A percentile compares a stretch with the other conserved stretches of the same genome.
These are phyloP conservation scores for Aspergillus diversus DNA, from an alignment of 495 filamentous ascomycete genomes.

Conservation along the genomic window DNA sequence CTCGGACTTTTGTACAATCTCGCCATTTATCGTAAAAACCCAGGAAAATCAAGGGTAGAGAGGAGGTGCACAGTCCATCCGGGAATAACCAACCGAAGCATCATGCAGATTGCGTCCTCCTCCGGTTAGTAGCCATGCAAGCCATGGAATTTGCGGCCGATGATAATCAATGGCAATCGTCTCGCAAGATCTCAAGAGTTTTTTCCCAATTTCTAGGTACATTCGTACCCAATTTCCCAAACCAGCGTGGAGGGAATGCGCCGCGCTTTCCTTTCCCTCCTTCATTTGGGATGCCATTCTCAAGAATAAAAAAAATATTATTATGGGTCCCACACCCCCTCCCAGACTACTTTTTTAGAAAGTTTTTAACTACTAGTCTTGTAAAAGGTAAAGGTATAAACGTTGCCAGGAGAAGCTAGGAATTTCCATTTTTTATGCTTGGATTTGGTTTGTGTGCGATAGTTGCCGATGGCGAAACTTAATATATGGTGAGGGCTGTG, in stretches of 20 bases:
- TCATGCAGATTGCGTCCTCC: neutral
- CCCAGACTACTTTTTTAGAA: too few species aligned
- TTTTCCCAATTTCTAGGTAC: neutral
- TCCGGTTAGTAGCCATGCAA: conserved; percentile 21
- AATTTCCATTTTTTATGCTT: neutral
- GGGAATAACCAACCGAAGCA: neutral
- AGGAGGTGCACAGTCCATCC: neutral
- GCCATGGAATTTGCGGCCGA: conserved; percentile 24
- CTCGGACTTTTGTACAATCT: neutral
- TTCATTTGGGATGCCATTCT: neutral
- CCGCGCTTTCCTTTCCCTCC: neutral
- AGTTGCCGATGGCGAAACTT: conserved; percentile 7
- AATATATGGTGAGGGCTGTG: conserved; percentile 9
- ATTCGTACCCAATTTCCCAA: neutral
- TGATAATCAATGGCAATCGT: conserved; percentile 16
- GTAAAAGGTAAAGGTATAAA: too few species aligned
- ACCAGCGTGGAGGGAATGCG: neutral
- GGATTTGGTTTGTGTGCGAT: conserved; percentile 8
- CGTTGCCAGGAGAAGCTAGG: neutral
- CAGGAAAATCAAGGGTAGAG: conserved; percentile 6
- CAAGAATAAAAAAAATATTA: too few species aligned
- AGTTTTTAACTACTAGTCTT: too few species aligned
- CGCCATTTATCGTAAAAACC: neutral
- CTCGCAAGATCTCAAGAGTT: conserved; percentile 9
- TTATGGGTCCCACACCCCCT: too few species aligned